phyloP scores from a whole-genome alignment of 2,329 filamentous ascomycete genomes.

The Fusarium transvaalense region DNA sequence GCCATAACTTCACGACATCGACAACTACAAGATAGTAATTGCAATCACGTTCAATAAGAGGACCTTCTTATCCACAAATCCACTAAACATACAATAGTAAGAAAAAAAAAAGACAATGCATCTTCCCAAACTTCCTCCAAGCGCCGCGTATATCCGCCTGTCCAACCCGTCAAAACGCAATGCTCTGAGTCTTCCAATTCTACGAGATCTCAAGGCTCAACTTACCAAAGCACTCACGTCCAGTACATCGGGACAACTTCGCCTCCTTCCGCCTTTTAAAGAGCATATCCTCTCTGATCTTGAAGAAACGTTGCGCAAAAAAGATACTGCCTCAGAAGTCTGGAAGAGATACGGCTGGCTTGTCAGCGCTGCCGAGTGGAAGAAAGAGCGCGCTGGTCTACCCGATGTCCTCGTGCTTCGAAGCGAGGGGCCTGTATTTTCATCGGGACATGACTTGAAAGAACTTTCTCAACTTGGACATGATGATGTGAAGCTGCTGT shows the following conservation, averaged over 20 bases:
- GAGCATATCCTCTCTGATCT: conserved; percentile 6
- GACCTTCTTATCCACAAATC: too few relatives aligned
- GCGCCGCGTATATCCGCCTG: conserved; percentile 38
- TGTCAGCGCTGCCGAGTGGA: conserved; percentile 40
- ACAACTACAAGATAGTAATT: background rate
- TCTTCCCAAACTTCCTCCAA: conserved; percentile 35
- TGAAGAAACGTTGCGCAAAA: background rate
- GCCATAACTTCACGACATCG: background rate
- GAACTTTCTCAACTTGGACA: conserved; percentile 25
- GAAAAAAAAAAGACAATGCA: conserved; percentile 17
- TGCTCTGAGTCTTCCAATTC: conserved; percentile 37
- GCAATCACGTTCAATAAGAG: background rate
- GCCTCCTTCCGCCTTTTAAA: conserved; percentile 36
- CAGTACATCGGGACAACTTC: conserved; percentile 8
- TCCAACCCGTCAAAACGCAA: conserved; percentile 41
- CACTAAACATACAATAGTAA: background rate
- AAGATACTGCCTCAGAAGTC: background rate
- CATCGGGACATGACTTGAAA: conserved; percentile 44
- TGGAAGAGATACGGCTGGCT: conserved; percentile 43
- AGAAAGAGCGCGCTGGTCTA: conserved; percentile 32
- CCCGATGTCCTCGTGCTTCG: conserved; percentile 43
- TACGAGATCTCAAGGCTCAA: conserved; percentile 40
- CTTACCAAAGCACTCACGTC: conserved; percentile 35
- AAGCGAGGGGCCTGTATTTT: conserved; percentile 44
- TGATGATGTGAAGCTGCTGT: conserved; percentile 35